These are phyloP conservation scores for Pochonia chlamydosporia DNA, from an alignment of 2,329 filamentous ascomycete genomes.

Conservation along the genomic window DNA sequence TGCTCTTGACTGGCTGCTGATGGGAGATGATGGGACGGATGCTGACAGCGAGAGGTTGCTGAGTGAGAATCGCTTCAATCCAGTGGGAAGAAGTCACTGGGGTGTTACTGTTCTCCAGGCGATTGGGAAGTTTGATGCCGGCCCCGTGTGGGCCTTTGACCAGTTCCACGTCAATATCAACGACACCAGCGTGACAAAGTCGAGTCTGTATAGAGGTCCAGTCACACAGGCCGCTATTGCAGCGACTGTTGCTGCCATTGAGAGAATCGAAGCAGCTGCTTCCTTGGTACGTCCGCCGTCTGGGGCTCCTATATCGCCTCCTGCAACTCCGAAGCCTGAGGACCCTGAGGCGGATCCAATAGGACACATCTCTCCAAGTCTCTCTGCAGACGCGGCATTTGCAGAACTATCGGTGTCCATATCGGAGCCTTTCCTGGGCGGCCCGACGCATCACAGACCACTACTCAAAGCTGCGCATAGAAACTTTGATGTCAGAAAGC, in stretches of 20 bases:
- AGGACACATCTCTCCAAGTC: conserved; percentile 13
- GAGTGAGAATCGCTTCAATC: conserved; percentile 15
- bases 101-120: conserved; percentile 34
- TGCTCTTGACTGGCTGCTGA: conserved; percentile 34
- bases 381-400: conserved; percentile 21
- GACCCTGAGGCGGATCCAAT: not conserved
- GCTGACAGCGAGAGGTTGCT: conserved; percentile 23
- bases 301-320: conserved; percentile 6
- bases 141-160: conserved; percentile 37
- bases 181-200: conserved; percentile 31
- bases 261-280: conserved; percentile 25
- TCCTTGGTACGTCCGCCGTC: not conserved
- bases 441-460: conserved; percentile 28
- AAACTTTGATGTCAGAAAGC: conserved; percentile 27
- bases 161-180: conserved; percentile 36
- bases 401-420: conserved; percentile 23
- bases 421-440: conserved; percentile 31
- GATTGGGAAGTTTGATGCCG: conserved; percentile 34
- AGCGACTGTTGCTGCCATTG: conserved; percentile 29
- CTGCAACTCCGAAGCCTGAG: conserved; percentile 1
- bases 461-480: conserved; percentile 32
- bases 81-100: conserved; percentile 31
- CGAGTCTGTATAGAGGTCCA: conserved; percentile 31
- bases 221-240: conserved; percentile 31
- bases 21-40: conserved; percentile 34